These are phyloP conservation scores for Fusarium subtropicale DNA, from an alignment of 2,329 filamentous ascomycete species.

Conservation along the genomic window DNA sequence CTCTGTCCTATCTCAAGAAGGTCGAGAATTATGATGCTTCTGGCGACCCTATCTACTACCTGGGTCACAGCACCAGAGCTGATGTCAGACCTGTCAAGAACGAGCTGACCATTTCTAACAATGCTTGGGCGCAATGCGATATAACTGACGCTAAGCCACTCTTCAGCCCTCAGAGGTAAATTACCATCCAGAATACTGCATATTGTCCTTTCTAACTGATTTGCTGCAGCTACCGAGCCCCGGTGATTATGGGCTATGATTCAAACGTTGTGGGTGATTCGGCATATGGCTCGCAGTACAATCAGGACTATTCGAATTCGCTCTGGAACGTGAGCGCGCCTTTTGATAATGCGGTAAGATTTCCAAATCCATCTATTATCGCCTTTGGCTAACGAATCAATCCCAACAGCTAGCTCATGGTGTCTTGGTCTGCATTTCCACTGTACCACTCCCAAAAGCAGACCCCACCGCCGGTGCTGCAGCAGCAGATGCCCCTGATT, in stretches of 20 bases:
- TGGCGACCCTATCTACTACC: neutral
- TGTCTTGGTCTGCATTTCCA: neutral
- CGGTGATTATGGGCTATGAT: neutral
- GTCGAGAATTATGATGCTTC: neutral
- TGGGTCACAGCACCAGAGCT: neutral
- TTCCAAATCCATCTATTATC: neutral
- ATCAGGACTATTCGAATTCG: neutral
- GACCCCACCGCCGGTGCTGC: neutral
- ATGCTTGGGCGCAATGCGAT: neutral
- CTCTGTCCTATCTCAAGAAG: neutral
- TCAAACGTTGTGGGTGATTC: neutral
- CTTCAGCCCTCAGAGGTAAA: neutral
- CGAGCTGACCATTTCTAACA: neutral
- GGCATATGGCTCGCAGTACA: neutral
- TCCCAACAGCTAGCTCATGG: neutral
- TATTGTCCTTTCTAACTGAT: neutral
- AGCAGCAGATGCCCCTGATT: neutral
- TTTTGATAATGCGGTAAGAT: neutral
- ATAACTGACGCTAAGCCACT: neutral
- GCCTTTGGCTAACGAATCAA: neutral
- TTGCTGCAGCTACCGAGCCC: neutral
- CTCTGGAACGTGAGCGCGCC: neutral
- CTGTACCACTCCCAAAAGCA: neutral
- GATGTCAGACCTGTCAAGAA: neutral
- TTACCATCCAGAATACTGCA: neutral